A percentile compares a stretch with the other conserved stretches of the same genome.
These are phyloP conservation scores for Noccaea caerulescens DNA, from an alignment of 345 rosid genomes.

Conservation along the genomic window DNA sequence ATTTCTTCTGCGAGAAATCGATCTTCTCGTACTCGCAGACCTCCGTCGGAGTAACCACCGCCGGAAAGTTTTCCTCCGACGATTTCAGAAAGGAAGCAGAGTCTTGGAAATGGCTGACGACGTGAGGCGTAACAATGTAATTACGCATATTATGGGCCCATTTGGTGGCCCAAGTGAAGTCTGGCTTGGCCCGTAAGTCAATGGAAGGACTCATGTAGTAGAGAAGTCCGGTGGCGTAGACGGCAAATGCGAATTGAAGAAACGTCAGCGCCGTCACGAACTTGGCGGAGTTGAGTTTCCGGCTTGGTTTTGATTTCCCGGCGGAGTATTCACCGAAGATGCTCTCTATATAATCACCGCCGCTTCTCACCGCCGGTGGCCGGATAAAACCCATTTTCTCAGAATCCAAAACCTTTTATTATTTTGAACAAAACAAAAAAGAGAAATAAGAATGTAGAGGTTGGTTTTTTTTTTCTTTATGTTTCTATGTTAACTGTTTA, in stretches of 20 bases:
- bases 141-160: slow-evolving; percentile 77
- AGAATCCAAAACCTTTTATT: slow-evolving; percentile 44
- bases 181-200: slow-evolving; percentile 77
- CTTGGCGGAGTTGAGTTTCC: slow-evolving; percentile 53
- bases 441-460: slow-evolving; percentile 19
- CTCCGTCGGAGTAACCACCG: slow-evolving; percentile 46
- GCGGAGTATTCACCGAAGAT: slow-evolving; percentile 68
- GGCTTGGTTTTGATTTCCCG: slow-evolving; percentile 47
- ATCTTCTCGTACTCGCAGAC: slow-evolving; percentile 91
- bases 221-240: slow-evolving; percentile 84
- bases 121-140: slow-evolving; percentile 67
- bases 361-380: slow-evolving; percentile 59
- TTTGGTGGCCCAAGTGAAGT: slow-evolving; percentile 87
- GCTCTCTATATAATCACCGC: slow-evolving; percentile 80
- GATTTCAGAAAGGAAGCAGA: slow-evolving; percentile 47
- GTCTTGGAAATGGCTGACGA: slow-evolving; percentile 64
- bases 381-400: slow-evolving; percentile 67
- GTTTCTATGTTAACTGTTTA: slow-evolving; percentile 36
- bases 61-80: slow-evolving; percentile 39
- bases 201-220: slow-evolving; percentile 90
- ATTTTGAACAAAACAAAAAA: slow-evolving; percentile 7
- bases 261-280: slow-evolving; percentile 74
- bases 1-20: slow-evolving; percentile 88
- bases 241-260: slow-evolving; percentile 84
- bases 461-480: not conserved